Evolutionary conservation across 129 eudicot genomes (phyloP).

Genomic region (Kitagawia praeruptora): DNA sequence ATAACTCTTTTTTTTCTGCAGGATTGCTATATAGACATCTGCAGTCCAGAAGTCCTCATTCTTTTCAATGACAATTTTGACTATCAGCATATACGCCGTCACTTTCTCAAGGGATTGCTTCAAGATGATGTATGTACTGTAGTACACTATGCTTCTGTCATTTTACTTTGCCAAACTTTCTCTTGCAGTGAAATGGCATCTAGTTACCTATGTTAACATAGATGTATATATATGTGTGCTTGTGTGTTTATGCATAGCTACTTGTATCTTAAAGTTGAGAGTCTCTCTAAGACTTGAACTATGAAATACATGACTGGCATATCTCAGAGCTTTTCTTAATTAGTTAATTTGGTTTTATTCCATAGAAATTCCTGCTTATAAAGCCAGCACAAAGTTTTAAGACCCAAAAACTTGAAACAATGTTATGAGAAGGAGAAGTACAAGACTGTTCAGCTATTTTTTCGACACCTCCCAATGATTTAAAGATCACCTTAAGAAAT

Average conservation of each 20-base stretch:
- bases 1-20: slow-evolving; percentile 19
- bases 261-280: not conserved
- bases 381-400: not conserved
- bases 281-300: not conserved
- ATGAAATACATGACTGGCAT: not conserved
- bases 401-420: not conserved
- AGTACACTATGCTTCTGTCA: not conserved
- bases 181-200: not conserved
- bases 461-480: too few species aligned
- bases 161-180: not conserved
- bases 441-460: not conserved
- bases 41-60: slow-evolving; percentile 82
- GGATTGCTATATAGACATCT: slow-evolving; percentile 96
- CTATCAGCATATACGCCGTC: slow-evolving; percentile 93
- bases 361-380: not conserved
- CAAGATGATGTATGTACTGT: slow-evolving; percentile 60
- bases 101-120: slow-evolving; percentile 88
- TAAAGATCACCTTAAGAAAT: too few species aligned
- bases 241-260: not conserved
- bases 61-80: slow-evolving; percentile 91
- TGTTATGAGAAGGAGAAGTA: not conserved
- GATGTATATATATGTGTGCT: not conserved
- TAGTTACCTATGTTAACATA: not conserved
- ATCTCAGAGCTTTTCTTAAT: not conserved
- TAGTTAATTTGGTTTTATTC: not conserved